Conservation (phyloP, 805 yeast species). For the Sugiyamaella americana region DNA sequence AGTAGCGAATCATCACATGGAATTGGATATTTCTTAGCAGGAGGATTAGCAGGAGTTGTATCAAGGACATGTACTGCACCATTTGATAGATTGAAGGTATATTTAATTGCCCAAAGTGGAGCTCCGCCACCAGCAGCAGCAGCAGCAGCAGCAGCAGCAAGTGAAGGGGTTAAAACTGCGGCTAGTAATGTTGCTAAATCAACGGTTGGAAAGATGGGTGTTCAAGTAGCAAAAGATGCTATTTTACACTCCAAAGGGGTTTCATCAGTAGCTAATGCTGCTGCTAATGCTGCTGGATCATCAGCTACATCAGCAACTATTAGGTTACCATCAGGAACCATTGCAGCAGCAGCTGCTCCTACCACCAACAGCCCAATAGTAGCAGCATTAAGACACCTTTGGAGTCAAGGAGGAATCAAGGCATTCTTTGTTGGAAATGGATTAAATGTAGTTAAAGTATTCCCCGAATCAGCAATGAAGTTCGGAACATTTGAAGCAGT, state of each 20-base stretch:
- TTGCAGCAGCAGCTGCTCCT: slow-evolving; percentile 37
- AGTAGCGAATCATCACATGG: slow-evolving; percentile 75
- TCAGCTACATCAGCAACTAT: background rate
- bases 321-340: background rate
- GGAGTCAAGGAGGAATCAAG: slow-evolving; percentile 80
- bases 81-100: slow-evolving; percentile 90
- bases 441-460: slow-evolving; percentile 82
- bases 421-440: slow-evolving; percentile 96
- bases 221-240: background rate
- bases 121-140: slow-evolving; percentile 13
- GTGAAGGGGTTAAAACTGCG: slow-evolving; percentile 3
- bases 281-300: slow-evolving; percentile 20
- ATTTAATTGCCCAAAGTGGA: slow-evolving; percentile 77
- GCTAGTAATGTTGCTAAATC: slow-evolving; percentile 7
- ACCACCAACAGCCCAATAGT: slow-evolving; percentile 75
- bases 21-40: slow-evolving; percentile 86
- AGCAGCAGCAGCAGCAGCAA: slow-evolving; percentile 7
- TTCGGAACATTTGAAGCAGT: slow-evolving; percentile 92
- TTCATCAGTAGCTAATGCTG: slow-evolving; percentile 27
- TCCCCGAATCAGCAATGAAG: slow-evolving; percentile 96
- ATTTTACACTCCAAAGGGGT: slow-evolving; percentile 1
- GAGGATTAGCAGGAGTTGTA: slow-evolving; percentile 92
- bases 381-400: slow-evolving; percentile 74
- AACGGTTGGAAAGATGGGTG: too few species aligned
- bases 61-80: slow-evolving; percentile 97